A percentile compares a stretch with the other conserved stretches of the same genome.
phyloP scores from a whole-genome alignment of 768 basidiomycete species.

The Pulveroboletus sp. region DNA sequence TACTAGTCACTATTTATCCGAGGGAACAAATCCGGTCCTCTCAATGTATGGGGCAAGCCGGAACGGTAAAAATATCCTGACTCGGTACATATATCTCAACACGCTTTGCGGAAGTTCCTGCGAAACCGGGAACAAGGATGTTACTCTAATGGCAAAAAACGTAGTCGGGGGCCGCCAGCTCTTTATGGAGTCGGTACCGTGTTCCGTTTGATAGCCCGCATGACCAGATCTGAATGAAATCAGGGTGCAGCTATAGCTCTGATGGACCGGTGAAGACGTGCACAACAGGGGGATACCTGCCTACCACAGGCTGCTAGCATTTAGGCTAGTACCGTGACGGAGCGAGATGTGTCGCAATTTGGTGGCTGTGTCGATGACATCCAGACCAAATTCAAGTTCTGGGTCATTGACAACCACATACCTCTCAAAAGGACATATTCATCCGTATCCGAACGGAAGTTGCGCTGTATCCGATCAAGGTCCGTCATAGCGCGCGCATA shows the following conservation, averaged over 20 bases:
- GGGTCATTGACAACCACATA: no score
- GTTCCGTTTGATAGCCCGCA: background rate
- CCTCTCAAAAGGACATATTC: constrained; percentile 10
- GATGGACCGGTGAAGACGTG: background rate
- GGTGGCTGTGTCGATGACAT: constrained; percentile 15
- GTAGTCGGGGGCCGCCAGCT: background rate
- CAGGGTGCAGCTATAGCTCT: background rate
- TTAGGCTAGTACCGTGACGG: background rate
- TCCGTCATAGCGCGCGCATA: constrained; percentile 12
- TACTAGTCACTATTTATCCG: background rate
- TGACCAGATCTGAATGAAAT: background rate
- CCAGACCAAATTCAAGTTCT: no score
- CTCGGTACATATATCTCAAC: background rate
- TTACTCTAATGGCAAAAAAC: background rate
- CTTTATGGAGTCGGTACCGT: background rate
- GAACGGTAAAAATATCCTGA: background rate
- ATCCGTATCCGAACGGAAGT: background rate
- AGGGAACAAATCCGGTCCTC: background rate
- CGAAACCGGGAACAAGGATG: background rate
- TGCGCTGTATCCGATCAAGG: background rate
- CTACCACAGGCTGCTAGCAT: background rate
- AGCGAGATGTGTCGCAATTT: no score
- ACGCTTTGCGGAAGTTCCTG: background rate
- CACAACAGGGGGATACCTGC: background rate
- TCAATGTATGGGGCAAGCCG: background rate